Evolutionary conservation across 805 yeast genomes (phyloP), one percentile per base, ranked within the genome.

Genomic region (Barnettozyma vustinii): DNA sequence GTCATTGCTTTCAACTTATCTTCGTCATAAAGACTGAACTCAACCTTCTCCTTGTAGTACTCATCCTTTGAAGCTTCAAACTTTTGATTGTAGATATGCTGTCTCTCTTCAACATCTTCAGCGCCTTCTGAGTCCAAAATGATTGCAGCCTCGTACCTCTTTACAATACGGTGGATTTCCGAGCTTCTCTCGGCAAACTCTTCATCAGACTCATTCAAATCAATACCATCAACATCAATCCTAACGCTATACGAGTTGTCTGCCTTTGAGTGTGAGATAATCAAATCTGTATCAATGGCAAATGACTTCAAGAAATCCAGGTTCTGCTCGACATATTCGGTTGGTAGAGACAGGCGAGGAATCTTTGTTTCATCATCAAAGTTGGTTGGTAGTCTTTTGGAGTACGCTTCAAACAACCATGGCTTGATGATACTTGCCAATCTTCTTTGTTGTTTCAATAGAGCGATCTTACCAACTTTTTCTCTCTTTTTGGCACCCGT

Each of bases 21-120:
- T 21, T 75, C 77, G 55, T 84, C 84, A 32, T 79, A 66, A 48
- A 82, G 73, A 41, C 64, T 62, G 53, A 88, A 88, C 2, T 79
- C 80, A 52, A 94, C 72, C 62, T 94, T 94, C n/a, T 80, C 79
- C 52, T 79, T 76, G 66, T 94, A 94, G 64, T 94, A 94, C n/a
- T 74, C 66, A 60, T 84, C 83, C 67, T 90, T 91, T 96, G 97
- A 94, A 35, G 71, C 66, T 49, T 79, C 74, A 60, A 91, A 91
- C 63, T 88, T 87, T 33, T 76, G 74, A 57, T 83, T 80, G 64
- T 92, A 88, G 32, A 87, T 67, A 48, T 77, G 77, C 54, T 83
- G 81, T 53, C 76, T 79, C 64, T 64, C 66, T 35, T 65, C 70
- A 26, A 69, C 63, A 37, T 69, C 74, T 25, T 70, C 72, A 53